phyloP scores from a whole-genome alignment of 768 basidiomycete genomes.

The Cystofilobasidium capitatum region DNA sequence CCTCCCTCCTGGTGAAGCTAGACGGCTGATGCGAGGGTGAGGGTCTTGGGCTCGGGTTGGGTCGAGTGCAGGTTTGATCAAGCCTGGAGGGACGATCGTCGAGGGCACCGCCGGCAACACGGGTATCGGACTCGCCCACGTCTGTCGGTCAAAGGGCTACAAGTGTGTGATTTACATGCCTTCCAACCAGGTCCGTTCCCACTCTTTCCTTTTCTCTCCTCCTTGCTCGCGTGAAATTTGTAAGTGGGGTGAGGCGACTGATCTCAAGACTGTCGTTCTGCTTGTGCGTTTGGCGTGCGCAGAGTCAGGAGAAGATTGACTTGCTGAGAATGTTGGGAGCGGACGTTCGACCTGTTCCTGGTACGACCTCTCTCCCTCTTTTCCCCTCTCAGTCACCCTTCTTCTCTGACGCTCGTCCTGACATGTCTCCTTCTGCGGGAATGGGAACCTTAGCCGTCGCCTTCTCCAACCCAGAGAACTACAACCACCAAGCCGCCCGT shows the following conservation, averaged over 20 bases:
- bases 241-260: neutral
- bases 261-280: neutral
- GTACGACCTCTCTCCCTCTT: conserved; percentile 25
- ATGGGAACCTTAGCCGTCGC: too few species aligned
- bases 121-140: conserved; percentile 73
- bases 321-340: conserved; percentile 94
- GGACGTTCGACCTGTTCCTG: conserved; percentile 90
- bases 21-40: neutral
- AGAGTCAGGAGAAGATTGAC: conserved; percentile 99
- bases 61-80: conserved; percentile 47
- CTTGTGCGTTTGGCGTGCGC: conserved; percentile 17
- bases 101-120: conserved; percentile 99
- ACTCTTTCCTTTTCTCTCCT: neutral
- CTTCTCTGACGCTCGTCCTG: neutral
- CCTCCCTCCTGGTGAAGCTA: neutral
- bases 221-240: too few species aligned
- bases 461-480: conserved; percentile 88
- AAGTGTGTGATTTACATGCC: conserved; percentile 99
- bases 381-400: neutral
- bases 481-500: conserved; percentile 90
- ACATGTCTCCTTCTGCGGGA: neutral
- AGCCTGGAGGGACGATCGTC: conserved; percentile 90
- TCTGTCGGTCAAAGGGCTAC: conserved; percentile 85
- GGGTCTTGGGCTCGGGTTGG: neutral
- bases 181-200: conserved; percentile 59